phyloP scores from a whole-genome alignment of 306 rosid genomes.

The Inga leiocalycina region DNA sequence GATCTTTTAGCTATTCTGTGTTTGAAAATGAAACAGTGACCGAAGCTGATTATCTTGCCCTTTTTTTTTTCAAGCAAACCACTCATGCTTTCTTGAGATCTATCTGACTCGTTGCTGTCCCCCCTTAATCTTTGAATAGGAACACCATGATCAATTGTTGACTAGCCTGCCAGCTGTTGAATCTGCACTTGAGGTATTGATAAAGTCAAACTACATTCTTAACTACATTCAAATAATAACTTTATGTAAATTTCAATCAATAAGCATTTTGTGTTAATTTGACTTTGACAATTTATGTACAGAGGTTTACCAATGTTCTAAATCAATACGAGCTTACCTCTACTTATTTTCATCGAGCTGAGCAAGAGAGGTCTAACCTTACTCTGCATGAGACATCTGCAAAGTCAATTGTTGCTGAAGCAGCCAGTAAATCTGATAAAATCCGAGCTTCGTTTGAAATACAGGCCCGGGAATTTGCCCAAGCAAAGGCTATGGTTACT shows the following conservation, averaged over 20 bases:
- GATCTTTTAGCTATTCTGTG: conserved; percentile 19
- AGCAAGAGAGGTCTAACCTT: conserved; percentile 80
- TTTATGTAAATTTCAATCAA: conserved; percentile 12
- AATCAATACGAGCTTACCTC: conserved; percentile 72
- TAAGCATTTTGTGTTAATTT: conserved; percentile 20
- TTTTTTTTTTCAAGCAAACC: not conserved
- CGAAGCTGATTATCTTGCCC: conserved; percentile 13
- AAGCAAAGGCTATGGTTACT: conserved; percentile 70
- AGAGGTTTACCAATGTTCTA: conserved; percentile 82
- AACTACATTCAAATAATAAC: conserved; percentile 6
- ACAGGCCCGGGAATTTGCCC: conserved; percentile 84
- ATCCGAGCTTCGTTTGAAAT: conserved; percentile 71
- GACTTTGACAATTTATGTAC: conserved; percentile 48
- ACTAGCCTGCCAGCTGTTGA: conserved; percentile 83
- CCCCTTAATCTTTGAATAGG: conserved; percentile 53
- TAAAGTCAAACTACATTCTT: conserved; percentile 21
- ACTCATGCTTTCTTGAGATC: conserved; percentile 25
- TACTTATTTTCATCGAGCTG: conserved; percentile 73
- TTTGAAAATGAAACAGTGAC: conserved; percentile 20
- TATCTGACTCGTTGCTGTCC: conserved; percentile 1
- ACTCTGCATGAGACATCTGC: conserved; percentile 80
- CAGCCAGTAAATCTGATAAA: conserved; percentile 76
- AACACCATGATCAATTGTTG: conserved; percentile 94
- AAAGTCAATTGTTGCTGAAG: conserved; percentile 86
- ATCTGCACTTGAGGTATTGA: conserved; percentile 85